Base-by-base conservation (phyloP, 2,329 filamentous ascomycete genomes). In the Microsporum audouinii region DNA sequence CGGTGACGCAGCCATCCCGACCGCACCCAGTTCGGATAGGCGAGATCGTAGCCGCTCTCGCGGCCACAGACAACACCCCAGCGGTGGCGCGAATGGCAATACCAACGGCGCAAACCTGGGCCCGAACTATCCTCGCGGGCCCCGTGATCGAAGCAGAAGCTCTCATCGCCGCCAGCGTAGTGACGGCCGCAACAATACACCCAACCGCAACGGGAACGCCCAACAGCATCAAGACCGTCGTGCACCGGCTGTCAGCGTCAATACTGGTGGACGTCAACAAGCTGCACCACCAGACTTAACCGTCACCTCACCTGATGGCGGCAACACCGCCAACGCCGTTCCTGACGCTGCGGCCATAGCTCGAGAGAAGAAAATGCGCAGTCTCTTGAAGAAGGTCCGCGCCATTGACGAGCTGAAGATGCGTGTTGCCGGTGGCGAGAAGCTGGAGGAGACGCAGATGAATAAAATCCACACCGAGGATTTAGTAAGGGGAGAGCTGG, bases 391-490 rank as follows among this genome's bases (percentile, higher is more conserved):
- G 84, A 99, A 99, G 82, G 88, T 99, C 64, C 85, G 94, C 23
- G 94, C 94, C 8, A 99, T 99, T 71, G 94, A 99, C 72, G 94
- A 99, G 73, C 79, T 99, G 64, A 96, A 97, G 80, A 96, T 97
- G 91, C 85, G 94, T 61, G 85, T 91, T 66, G 94, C 92, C 2
- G 87, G 88, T 38, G 92, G 92, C 3, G 94, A 99, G 81, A 97
- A 96, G 81, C 79, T 99, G 63, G 94, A 99, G 78, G 92, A 96
- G 71, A 99, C 94, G 36, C 94, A 99, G 78, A 85, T 99, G 76
- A 95, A 96, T 82, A 99, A 99, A 83, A 99, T 99, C 68, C 83
- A 84, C 61, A 97, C 91, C 27, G 95, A 97, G 78, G 79, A 85
- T 57, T 77, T 82, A 14, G 92, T 99, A 62, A 80, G 91, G 64